Evolutionary conservation across 805 yeast genomes (phyloP), one percentile per base, ranked within the genome.

Genomic region (Candida vartiovaarae): DNA sequence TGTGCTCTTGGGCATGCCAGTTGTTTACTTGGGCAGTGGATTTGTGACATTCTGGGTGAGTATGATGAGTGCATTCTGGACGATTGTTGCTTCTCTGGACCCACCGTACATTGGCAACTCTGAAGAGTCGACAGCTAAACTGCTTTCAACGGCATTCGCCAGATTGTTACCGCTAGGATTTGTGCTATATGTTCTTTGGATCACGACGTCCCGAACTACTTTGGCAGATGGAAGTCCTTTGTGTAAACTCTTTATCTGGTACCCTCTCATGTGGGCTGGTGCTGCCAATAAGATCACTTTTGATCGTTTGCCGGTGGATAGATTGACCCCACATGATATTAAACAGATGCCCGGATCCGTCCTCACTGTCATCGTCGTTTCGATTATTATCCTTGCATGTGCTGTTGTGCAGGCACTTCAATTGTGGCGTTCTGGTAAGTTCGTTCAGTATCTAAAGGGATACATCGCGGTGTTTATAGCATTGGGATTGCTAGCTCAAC

Each of bases 281-380:
- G 71, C 85, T 31, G 70, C 89, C 55, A 89, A 90, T 61, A 90
- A 88, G 62, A 73, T 86, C 54, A 87, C 95, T 0, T 88, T 91
- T 64, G 98, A 89, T 57, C 67, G 90, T 47, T 64, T 91, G 8
- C 96, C 97, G 0, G 81, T 90, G 8, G 98, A 91, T 59, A 69
- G 99, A 43, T 67, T 91, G 36, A 85, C 91, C 1, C 54, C 78
- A 3, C 64, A 68, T 8, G 98, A 91, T 59, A 65, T 91, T 28
- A 76, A 72, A 49, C 74, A 75, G 27, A 90, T 83, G 63, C 81
- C 91, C 0, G 96, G 95, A 1, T 86, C 95, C 0, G 57, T 84
- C 33, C 43, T 76, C 1, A 84, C 95, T 0, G 77, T 86, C 0
- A 46, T 73, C 0, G 59, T 73, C 0, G 73, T 90, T 0, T 62